Conservation (phyloP, 495 filamentous ascomycete genomes). For the Podospora pseudopauciseta region DNA sequence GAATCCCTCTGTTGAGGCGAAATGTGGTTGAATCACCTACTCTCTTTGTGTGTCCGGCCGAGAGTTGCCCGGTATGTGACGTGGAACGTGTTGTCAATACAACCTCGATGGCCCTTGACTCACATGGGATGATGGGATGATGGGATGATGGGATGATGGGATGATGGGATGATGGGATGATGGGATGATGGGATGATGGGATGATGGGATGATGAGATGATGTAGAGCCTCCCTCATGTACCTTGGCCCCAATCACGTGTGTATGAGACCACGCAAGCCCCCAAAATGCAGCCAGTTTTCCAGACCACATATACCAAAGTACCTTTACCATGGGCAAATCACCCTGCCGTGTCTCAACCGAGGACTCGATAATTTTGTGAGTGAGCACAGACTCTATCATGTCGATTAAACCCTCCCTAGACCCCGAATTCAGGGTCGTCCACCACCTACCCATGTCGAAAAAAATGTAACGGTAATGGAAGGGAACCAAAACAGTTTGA, state of each 20-base stretch:
- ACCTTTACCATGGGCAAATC: neutral
- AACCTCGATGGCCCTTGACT: neutral
- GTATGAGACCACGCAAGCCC: neutral
- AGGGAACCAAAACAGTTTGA: neutral
- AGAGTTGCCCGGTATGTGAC: neutral
- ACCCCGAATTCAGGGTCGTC: neutral
- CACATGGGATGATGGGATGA: neutral
- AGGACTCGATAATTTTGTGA: neutral
- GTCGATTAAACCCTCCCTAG: neutral
- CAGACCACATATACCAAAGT: neutral
- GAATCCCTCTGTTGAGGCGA: neutral
- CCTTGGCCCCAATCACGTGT: neutral
- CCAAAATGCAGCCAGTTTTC: neutral
- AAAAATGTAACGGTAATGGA: neutral
- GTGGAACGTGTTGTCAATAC: neutral
- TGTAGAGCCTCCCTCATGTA: neutral
- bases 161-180: neutral
- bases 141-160: neutral
- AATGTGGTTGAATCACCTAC: neutral
- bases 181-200: neutral
- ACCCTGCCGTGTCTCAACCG: neutral
- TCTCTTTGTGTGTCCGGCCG: neutral
- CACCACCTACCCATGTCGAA: neutral
- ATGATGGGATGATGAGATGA: neutral
- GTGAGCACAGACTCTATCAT: neutral